Conservation (phyloP, 2,329 filamentous ascomycete genomes). For the Paraphaeosphaeria minitans region DNA sequence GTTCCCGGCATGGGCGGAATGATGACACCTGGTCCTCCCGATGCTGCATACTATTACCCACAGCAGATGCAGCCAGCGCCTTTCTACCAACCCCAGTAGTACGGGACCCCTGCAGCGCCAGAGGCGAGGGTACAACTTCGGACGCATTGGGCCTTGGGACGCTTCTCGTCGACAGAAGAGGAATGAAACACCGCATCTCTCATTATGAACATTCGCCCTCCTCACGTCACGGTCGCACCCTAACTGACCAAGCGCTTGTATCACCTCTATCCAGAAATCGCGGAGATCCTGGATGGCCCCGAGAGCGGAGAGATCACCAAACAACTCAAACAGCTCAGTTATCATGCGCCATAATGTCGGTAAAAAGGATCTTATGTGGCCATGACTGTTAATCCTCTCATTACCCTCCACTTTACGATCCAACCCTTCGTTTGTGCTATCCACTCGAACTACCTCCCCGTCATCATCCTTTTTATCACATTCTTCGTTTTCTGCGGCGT, state of each 20-base stretch:
- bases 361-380: too few species aligned
- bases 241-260: neutral
- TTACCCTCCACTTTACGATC: neutral
- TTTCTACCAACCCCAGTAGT: constrained; percentile 63
- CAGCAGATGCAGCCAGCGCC: constrained; percentile 53
- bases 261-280: too few species aligned
- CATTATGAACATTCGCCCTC: neutral
- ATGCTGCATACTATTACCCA: constrained; percentile 63
- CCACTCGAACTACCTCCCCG: neutral
- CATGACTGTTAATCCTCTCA: neutral
- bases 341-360: too few species aligned
- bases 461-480: neutral
- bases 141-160: neutral
- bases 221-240: neutral
- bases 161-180: neutral
- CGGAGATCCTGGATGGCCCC: too few species aligned
- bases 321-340: too few species aligned
- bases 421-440: neutral
- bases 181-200: neutral
- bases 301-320: too few species aligned
- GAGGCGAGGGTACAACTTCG: neutral
- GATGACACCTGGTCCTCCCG: constrained; percentile 68
- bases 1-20: constrained; percentile 75
- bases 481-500: neutral
- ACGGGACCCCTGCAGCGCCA: neutral